These are phyloP conservation scores for Penicillium sclerotiorum DNA, from an alignment of 2,329 filamentous ascomycete species.

Conservation along the genomic window DNA sequence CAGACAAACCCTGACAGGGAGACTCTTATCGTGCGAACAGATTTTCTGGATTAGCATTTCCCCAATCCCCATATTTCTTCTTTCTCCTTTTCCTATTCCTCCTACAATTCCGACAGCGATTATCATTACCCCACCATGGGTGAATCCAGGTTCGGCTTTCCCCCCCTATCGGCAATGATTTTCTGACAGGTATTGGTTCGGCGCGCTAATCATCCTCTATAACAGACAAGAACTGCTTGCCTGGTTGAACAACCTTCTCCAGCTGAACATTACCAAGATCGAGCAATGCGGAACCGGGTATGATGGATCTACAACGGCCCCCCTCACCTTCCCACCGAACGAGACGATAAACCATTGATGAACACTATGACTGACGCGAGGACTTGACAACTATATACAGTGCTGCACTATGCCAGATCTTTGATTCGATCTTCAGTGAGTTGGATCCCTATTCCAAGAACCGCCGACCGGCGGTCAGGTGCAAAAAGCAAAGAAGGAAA, in stretches of 20 bases:
- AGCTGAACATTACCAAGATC: conserved; percentile 97
- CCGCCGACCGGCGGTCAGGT: conserved; percentile 4
- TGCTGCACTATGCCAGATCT: conserved; percentile 93
- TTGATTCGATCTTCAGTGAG: conserved; percentile 92
- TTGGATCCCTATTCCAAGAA: conserved; percentile 14
- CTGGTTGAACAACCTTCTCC: conserved; percentile 97
- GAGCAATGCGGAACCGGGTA: conserved; percentile 99
- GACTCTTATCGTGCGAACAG: conserved; percentile 16
- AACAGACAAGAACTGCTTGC: conserved; percentile 91
- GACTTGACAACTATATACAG: conserved; percentile 50
- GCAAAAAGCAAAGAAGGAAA: not conserved
- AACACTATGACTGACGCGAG: conserved; percentile 13
- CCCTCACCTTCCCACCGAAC: not conserved
- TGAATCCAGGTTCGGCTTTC: conserved; percentile 61
- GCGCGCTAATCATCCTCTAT: conserved; percentile 14
- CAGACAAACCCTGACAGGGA: conserved; percentile 19
- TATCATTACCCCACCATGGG: conserved; percentile 56
- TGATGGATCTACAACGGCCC: conserved; percentile 30
- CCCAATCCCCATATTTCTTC: conserved; percentile 7
- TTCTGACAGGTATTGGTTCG: conserved; percentile 12
- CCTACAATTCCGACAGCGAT: conserved; percentile 10
- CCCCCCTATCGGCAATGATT: conserved; percentile 22
- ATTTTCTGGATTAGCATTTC: conserved; percentile 2
- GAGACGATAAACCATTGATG: not conserved
- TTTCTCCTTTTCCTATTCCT: conserved; percentile 8